Percentiles rank a stretch among this genome's conserved stretches.
phyloP scores from a whole-genome alignment of 495 filamentous ascomycete genomes.

The Rostrohypoxylon terebratum region DNA sequence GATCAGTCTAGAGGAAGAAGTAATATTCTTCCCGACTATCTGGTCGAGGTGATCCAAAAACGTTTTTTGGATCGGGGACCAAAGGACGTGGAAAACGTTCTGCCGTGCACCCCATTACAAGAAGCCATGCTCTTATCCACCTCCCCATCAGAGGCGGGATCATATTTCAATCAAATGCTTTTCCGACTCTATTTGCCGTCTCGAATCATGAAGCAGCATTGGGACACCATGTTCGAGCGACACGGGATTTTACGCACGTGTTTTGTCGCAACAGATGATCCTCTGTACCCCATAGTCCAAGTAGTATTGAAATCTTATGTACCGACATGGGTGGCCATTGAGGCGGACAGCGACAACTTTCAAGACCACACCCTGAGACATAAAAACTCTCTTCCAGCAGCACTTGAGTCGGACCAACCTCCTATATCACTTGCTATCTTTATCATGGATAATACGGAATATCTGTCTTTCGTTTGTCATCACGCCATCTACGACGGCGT shows the following conservation, averaged over 20 bases:
- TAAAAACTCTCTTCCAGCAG: slow-evolving; percentile 43
- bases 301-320: slow-evolving; percentile 60
- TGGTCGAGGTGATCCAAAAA: slow-evolving; percentile 50
- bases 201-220: slow-evolving; percentile 53
- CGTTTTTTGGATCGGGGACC: slow-evolving; percentile 51
- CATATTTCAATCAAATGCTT: slow-evolving; percentile 60
- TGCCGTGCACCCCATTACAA: slow-evolving; percentile 85
- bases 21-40: slow-evolving; percentile 52
- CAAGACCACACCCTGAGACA: slow-evolving; percentile 44
- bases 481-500: slow-evolving; percentile 86
- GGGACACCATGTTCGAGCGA: slow-evolving; percentile 63
- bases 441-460: slow-evolving; percentile 28
- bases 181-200: slow-evolving; percentile 49
- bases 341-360: slow-evolving; percentile 29
- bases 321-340: slow-evolving; percentile 50
- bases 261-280: slow-evolving; percentile 67
- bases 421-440: slow-evolving; percentile 55
- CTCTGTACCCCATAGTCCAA: slow-evolving; percentile 67
- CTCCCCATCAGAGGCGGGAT: slow-evolving; percentile 36
- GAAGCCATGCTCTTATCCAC: slow-evolving; percentile 80
- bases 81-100: slow-evolving; percentile 61
- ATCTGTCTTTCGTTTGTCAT: slow-evolving; percentile 73
- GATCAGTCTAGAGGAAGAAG: not conserved
- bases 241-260: slow-evolving; percentile 74
- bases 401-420: slow-evolving; percentile 50